phyloP scores from a whole-genome alignment of 2,329 filamentous ascomycete species.

The Neonectria punicea region DNA sequence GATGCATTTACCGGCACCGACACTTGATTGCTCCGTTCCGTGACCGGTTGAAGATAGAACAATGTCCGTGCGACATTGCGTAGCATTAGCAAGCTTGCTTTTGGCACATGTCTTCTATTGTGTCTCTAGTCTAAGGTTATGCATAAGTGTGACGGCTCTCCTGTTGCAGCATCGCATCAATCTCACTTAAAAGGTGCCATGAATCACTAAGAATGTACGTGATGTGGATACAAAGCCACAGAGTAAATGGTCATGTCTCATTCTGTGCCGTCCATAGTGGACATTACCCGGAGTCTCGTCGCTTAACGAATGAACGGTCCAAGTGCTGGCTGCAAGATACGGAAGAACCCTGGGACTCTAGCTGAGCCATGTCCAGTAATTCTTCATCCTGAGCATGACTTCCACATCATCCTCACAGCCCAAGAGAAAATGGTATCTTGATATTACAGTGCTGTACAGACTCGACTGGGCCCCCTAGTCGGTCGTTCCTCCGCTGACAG shows the following conservation, averaged over 20 bases:
- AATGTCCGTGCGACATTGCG: neutral
- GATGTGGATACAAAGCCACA: slow-evolving; percentile 30
- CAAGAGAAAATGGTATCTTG: slow-evolving; percentile 48
- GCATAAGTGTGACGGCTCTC: slow-evolving; percentile 26
- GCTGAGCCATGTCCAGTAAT: slow-evolving; percentile 25
- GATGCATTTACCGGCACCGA: neutral
- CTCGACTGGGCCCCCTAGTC: slow-evolving; percentile 37
- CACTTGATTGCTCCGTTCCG: neutral
- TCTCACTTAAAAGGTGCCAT: neutral
- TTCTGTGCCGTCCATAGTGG: slow-evolving; percentile 31
- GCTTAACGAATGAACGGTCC: slow-evolving; percentile 21
- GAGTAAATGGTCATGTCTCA: slow-evolving; percentile 36
- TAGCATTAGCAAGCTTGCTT: neutral
- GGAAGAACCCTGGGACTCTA: slow-evolving; percentile 23
- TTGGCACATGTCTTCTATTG: neutral
- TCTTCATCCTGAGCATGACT: slow-evolving; percentile 36
- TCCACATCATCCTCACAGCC: slow-evolving; percentile 36
- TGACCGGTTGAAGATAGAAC: neutral
- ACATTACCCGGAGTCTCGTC: slow-evolving; percentile 7
- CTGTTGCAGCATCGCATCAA: neutral
- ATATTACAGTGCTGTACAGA: slow-evolving; percentile 49
- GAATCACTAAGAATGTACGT: neutral
- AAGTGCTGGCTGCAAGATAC: slow-evolving; percentile 16
- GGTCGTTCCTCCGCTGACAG: slow-evolving; percentile 24
- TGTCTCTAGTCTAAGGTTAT: too few species aligned